Base-by-base conservation (phyloP, 768 basidiomycete genomes). In the Sarcomyxa edulis region DNA sequence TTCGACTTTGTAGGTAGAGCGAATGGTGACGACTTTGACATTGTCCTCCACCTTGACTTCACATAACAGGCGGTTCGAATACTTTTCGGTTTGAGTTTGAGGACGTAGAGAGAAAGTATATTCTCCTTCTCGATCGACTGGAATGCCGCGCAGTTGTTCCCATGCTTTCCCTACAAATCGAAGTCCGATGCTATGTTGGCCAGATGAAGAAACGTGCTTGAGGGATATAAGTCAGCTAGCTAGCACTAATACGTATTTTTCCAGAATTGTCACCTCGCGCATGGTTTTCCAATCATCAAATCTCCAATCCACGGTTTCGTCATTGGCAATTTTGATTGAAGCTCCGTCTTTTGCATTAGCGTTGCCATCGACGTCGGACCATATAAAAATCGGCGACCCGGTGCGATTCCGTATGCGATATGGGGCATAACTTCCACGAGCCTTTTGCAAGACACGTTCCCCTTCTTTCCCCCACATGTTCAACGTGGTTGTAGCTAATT, bases 271-370 rank as follows among this genome's bases (percentile, higher is more conserved):
- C 53, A 91, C 93, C 68, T 99, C 96, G 54, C 96, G 80, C 68
- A 88, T 82, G 4, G 83, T 84, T 56, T 84, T 84, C 85, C 91
- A 92, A 52, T 98, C 94, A 54, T 97, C 93, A 51, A 98, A 97
- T 39, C 96, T 73, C 96, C 96, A 98, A 40, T 97, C 94, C 4
- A 89, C 66, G 6, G 71, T 78, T 51, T 88, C 73, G 25, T 85
- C 84, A 47, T 91, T 75, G 14, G 76, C 64, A 25, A 99, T 63
- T 49, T 80, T 76, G 29, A 79, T 68, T 21, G 71, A 65, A 21
- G 68, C 66, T 3, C 65, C 55, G 41, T 78, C 74, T 32, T 71
- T 72, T 10, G 62, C 56, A 38, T 61, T 64, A 18, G 57, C 47
- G 48, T 50, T 72, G 24, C 74, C 73, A 33, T 88, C 85, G 14